Base-by-base conservation (phyloP, 805 yeast genomes). In the Saturnispora bothae region DNA sequence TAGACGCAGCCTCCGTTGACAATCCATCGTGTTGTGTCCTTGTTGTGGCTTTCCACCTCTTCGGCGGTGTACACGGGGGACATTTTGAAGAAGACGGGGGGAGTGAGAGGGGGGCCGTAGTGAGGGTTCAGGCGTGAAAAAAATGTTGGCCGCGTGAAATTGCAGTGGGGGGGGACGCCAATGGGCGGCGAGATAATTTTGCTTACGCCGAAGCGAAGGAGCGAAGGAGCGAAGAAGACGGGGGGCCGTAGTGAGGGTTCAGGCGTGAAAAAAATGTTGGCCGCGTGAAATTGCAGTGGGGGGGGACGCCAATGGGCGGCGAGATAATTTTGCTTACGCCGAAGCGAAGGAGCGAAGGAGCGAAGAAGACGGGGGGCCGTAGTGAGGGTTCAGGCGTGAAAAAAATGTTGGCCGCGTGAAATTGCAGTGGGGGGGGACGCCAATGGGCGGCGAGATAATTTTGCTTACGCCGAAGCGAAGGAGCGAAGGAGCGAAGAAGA, bases 21-120 rank as follows among this genome's bases (percentile, higher is more conserved):
- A 66, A 89, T 75, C 95, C 96, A 89, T 31, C 83, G 61, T 48
- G 82, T 85, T 14, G 78, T 80, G 28, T 76, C 71, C 10, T 73
- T 65, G 56, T 73, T 76, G 67, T 88, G 96, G 48, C 66, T 55
- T 26, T 76, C 69, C 35, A 86, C 75, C 56, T 86, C 83, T 43
- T 75, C 81, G 47, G 67, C 69, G 28, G 81, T 15, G 15, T 23
- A 23, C 5, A 36, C n/a, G n/a, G n/a, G n/a, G n/a, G n/a, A n/a
- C n/a, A n/a, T n/a, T n/a, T n/a, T n/a, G n/a, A n/a, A n/a, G n/a
- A n/a, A n/a, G n/a, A n/a, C n/a, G n/a, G n/a, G n/a, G n/a, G n/a
- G n/a, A n/a, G n/a, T n/a, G n/a, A n/a, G n/a, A n/a, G n/a, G n/a
- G n/a, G n/a, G n/a, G n/a, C n/a, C n/a, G n/a, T n/a, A n/a, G n/a